Evolutionary conservation across 176 grass and related monocot genomes (phyloP).

Genomic region (Hsuehochloa calcarea): DNA sequence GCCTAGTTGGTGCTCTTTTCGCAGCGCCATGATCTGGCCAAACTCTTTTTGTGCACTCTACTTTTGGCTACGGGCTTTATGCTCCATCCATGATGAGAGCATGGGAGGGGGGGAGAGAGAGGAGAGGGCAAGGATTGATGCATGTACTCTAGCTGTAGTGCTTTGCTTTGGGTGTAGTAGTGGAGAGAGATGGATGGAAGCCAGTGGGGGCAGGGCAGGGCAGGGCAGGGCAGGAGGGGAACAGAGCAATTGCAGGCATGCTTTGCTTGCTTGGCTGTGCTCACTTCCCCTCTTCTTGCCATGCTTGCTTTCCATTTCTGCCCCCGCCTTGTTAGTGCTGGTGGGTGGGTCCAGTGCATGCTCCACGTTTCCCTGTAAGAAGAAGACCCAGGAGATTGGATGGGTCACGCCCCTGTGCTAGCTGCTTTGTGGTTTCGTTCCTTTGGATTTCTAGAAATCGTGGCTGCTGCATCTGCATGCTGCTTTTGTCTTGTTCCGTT

Average conservation of each 20-base stretch:
- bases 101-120: slow-evolving; percentile 29
- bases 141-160: neutral
- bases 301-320: neutral
- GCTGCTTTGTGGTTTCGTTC: neutral
- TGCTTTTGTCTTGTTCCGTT: slow-evolving; percentile 12
- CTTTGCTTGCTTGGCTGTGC: neutral
- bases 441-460: slow-evolving; percentile 22
- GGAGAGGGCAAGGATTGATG: neutral
- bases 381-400: neutral
- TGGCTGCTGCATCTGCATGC: neutral
- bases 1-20: slow-evolving; percentile 32
- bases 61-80: slow-evolving; percentile 52
- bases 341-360: neutral
- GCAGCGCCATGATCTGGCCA: slow-evolving; percentile 51
- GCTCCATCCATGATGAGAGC: slow-evolving; percentile 60
- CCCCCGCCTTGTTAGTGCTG: neutral
- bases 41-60: slow-evolving; percentile 54
- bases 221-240: neutral
- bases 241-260: slow-evolving; percentile 6
- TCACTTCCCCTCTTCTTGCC: neutral
- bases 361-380: neutral
- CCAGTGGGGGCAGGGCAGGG: neutral
- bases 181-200: neutral
- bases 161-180: slow-evolving; percentile 25
- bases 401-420: neutral